Conservation (phyloP, 2,329 filamentous ascomycete species). For the Aureobasidium namibiae region DNA sequence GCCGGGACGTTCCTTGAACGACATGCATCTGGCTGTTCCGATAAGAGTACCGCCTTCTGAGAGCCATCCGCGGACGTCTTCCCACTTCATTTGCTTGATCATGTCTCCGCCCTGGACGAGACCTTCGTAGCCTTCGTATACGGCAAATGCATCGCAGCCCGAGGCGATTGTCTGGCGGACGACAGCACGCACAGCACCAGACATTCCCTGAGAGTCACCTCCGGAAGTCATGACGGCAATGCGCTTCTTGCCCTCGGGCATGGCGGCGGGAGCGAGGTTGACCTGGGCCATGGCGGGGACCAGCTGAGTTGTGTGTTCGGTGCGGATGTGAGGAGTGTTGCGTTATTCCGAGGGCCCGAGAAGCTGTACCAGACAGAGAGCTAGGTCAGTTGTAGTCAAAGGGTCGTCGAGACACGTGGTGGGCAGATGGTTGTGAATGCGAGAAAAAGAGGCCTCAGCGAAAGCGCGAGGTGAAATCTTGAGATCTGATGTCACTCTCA, state of each 20-base stretch:
- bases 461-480: slow-evolving; percentile 2
- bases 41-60: slow-evolving; percentile 93
- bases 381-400: neutral
- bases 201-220: slow-evolving; percentile 93
- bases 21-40: slow-evolving; percentile 86
- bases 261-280: slow-evolving; percentile 10
- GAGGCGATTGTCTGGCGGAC: slow-evolving; percentile 86
- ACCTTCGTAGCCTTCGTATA: slow-evolving; percentile 92
- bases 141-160: slow-evolving; percentile 41
- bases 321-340: neutral
- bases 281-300: slow-evolving; percentile 14
- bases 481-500: slow-evolving; percentile 5
- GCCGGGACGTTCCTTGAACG: slow-evolving; percentile 81
- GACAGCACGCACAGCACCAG: slow-evolving; percentile 79
- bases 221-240: slow-evolving; percentile 93
- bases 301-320: neutral
- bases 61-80: slow-evolving; percentile 89
- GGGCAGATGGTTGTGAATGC: slow-evolving; percentile 1
- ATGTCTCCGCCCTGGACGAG: slow-evolving; percentile 81
- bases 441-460: neutral
- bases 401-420: slow-evolving; percentile 1
- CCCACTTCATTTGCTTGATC: slow-evolving; percentile 83
- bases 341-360: neutral
- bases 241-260: slow-evolving; percentile 40
- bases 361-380: slow-evolving; percentile 9